Percentiles rank a stretch among this genome's conserved stretches.
These are phyloP conservation scores for Sclerotinia trifoliorum DNA, from an alignment of 2,329 filamentous ascomycete species.

Conservation along the genomic window DNA sequence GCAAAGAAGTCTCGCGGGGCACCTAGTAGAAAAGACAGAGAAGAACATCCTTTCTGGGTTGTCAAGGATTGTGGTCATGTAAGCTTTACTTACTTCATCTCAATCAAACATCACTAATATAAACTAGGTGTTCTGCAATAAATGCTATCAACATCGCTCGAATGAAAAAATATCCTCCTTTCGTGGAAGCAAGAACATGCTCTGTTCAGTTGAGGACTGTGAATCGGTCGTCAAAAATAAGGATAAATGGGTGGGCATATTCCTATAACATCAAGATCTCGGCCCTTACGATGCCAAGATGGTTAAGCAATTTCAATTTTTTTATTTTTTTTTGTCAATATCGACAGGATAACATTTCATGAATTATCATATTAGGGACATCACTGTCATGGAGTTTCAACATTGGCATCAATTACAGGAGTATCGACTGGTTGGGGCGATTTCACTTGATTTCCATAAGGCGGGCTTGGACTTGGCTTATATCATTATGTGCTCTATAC, in stretches of 20 bases:
- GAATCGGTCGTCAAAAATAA: conserved; percentile 53
- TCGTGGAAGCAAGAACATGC: conserved; percentile 22
- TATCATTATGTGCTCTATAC: background rate
- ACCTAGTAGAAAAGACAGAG: conserved; percentile 49
- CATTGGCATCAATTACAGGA: conserved; percentile 14
- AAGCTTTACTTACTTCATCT: conserved; percentile 41
- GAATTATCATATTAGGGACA: background rate
- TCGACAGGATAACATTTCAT: background rate
- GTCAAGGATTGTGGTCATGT: conserved; percentile 91
- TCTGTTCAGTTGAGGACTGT: conserved; percentile 59
- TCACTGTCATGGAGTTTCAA: conserved; percentile 8
- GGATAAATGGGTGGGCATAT: conserved; percentile 61
- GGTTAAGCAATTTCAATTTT: background rate
- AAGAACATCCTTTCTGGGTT: conserved; percentile 88
- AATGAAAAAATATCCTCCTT: conserved; percentile 7
- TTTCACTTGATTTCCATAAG: background rate
- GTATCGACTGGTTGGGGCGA: background rate
- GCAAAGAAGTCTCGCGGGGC: conserved; percentile 49
- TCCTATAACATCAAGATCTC: conserved; percentile 36
- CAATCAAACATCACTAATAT: conserved; percentile 30
- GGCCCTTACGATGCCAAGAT: background rate
- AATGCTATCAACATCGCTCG: conserved; percentile 57
- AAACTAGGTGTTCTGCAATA: conserved; percentile 59
- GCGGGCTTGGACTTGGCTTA: conserved; percentile 4
- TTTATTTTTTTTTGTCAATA: background rate